These are phyloP conservation scores for Psilocybe sp. DNA, from an alignment of 768 basidiomycete species.

Conservation along the genomic window DNA sequence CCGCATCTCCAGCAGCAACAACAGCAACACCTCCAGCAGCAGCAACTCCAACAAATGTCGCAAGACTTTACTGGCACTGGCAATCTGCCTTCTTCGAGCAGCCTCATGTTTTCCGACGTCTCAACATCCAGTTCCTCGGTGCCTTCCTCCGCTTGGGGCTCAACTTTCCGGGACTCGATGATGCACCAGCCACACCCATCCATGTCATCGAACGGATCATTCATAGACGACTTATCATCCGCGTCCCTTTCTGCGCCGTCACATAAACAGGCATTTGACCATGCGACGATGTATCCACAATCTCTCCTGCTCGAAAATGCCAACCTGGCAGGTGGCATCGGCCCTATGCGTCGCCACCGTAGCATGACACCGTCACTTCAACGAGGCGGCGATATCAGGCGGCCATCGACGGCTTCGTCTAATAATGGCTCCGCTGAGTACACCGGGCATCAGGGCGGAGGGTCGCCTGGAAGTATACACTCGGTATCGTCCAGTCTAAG, in stretches of 20 bases:
- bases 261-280: constrained; percentile 67
- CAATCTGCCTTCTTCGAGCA: constrained; percentile 23
- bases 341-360: constrained; percentile 66
- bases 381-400: constrained; percentile 48
- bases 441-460: constrained; percentile 29
- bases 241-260: constrained; percentile 66
- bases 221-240: constrained; percentile 33
- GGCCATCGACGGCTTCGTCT: constrained; percentile 39
- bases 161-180: no score
- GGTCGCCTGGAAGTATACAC: constrained; percentile 29
- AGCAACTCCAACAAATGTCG: constrained; percentile 15
- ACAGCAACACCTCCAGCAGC: constrained; percentile 8
- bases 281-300: constrained; percentile 44
- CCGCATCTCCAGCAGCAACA: constrained; percentile 2
- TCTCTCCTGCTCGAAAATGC: constrained; percentile 33
- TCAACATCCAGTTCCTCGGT: constrained; percentile 11
- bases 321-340: constrained; percentile 30
- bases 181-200: constrained; percentile 19
- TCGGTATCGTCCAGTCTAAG: constrained; percentile 29
- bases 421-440: constrained; percentile 20
- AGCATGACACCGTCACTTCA: constrained; percentile 73
- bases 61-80: constrained; percentile 14
- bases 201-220: constrained; percentile 14
- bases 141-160: no score
- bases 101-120: constrained; percentile 18